A percentile compares a stretch with the other conserved stretches of the same genome.
Conservation (phyloP, 805 yeast species). For the Yamadazyma philogaea region DNA sequence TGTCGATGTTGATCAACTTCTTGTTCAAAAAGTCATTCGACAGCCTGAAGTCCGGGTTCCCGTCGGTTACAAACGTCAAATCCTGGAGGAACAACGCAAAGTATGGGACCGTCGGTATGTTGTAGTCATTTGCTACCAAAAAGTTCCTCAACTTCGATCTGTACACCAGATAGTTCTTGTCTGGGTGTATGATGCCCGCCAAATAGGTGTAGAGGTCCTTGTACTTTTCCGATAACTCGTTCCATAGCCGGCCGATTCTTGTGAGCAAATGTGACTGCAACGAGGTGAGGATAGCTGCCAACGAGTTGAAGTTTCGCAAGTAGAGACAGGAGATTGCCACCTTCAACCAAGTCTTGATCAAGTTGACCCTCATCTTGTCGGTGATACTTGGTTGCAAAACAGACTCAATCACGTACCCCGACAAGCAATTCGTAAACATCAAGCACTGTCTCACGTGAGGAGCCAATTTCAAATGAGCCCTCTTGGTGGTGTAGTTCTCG, state of each 20-base stretch:
- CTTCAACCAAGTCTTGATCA: constrained; percentile 69
- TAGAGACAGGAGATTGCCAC: constrained; percentile 70
- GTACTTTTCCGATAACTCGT: constrained; percentile 55
- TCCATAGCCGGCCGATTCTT: constrained; percentile 61
- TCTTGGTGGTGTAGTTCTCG: constrained; percentile 59
- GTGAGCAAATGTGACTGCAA: constrained; percentile 71
- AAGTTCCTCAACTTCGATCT: constrained; percentile 59
- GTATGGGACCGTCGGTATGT: constrained; percentile 72
- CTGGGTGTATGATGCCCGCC: constrained; percentile 68
- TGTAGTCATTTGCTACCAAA: constrained; percentile 45
- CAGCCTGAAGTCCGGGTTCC: constrained; percentile 66
- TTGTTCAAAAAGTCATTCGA: constrained; percentile 56
- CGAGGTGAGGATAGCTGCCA: constrained; percentile 76
- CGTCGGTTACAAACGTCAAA: constrained; percentile 76
- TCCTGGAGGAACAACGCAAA: constrained; percentile 73
- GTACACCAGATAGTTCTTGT: constrained; percentile 68
- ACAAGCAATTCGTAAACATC: constrained; percentile 65
- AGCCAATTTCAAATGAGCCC: constrained; percentile 55
- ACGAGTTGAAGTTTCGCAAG: constrained; percentile 70
- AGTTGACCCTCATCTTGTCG: constrained; percentile 48
- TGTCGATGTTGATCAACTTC: constrained; percentile 69
- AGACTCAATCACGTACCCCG: constrained; percentile 71
- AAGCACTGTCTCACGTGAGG: constrained; percentile 62
- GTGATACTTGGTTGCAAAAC: constrained; percentile 52
- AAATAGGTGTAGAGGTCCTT: constrained; percentile 60